These are phyloP conservation scores for Entomortierella parvispora DNA, from an alignment of 192 early-diverging fungal genomes.

Conservation along the genomic window DNA sequence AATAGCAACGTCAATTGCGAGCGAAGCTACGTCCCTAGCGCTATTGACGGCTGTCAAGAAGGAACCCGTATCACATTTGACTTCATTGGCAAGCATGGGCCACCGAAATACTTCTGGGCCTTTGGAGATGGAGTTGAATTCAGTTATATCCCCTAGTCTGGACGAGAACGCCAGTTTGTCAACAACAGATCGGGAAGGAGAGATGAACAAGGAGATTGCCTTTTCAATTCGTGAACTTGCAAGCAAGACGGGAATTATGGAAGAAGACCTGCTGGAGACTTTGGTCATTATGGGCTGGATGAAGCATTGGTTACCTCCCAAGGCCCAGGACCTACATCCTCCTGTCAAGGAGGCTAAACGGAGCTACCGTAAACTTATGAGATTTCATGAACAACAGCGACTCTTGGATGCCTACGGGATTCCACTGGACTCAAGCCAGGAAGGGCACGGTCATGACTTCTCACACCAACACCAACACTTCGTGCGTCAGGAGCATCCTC, in stretches of 20 bases:
- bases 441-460: background rate
- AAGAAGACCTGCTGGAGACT: conserved; percentile 77
- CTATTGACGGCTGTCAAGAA: too few relatives aligned
- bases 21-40: too few relatives aligned
- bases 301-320: conserved; percentile 58
- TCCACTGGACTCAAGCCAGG: background rate
- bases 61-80: too few relatives aligned
- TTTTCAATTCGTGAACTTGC: conserved; percentile 65
- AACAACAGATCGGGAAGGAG: too few relatives aligned
- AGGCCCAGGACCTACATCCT: background rate
- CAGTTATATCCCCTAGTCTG: too few relatives aligned
- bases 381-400: conserved; percentile 42
- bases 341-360: conserved; percentile 26
- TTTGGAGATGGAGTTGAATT: background rate
- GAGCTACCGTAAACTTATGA: conserved; percentile 26
- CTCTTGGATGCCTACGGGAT: conserved; percentile 22
- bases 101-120: background rate
- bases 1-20: too few relatives aligned
- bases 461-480: too few relatives aligned
- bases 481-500: too few relatives aligned
- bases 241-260: conserved; percentile 69
- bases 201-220: conserved; percentile 25
- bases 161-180: too few relatives aligned
- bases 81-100: background rate
- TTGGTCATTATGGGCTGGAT: conserved; percentile 69